These are phyloP conservation scores for Phytophthora pisi DNA, from an alignment of 352 stramenopile species.

Conservation along the genomic window DNA sequence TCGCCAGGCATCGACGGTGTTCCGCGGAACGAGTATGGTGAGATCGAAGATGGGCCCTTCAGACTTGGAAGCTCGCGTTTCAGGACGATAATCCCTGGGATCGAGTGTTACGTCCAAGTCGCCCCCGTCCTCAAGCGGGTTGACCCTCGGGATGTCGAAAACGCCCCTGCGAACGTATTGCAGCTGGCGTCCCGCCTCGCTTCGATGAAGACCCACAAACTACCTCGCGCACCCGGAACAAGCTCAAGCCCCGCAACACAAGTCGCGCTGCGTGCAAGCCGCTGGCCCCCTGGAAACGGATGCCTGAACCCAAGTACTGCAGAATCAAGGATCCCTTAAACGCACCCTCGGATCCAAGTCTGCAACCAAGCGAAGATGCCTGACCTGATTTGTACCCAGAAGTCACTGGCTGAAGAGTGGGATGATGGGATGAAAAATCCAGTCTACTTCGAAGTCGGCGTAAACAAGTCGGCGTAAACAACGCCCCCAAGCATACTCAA, in stretches of 20 bases:
- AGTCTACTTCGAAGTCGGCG: not conserved
- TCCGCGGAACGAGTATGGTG: not conserved
- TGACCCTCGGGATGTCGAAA: not conserved
- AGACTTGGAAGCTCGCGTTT: not conserved
- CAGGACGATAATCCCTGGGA: not conserved
- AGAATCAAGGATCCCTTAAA: not conserved
- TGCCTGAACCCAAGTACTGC: not conserved
- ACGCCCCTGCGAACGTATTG: not conserved
- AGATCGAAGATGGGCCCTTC: not conserved
- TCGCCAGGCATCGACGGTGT: not conserved
- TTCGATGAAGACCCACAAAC: not conserved
- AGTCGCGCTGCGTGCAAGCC: not conserved
- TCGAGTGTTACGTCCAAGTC: not conserved
- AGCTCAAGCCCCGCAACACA: not conserved
- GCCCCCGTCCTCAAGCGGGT: not conserved
- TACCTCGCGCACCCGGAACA: not conserved
- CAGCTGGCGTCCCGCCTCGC: not conserved
- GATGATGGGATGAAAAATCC: conserved; percentile 1
- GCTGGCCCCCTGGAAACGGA: not conserved
- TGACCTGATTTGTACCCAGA: not conserved
- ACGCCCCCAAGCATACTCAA: not conserved
- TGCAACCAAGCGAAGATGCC: not conserved
- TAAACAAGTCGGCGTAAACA: no score
- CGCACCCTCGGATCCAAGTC: not conserved
- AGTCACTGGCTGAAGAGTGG: not conserved